phyloP scores from a whole-genome alignment of 129 eudicot genomes.

The Helianthus tuberosus region DNA sequence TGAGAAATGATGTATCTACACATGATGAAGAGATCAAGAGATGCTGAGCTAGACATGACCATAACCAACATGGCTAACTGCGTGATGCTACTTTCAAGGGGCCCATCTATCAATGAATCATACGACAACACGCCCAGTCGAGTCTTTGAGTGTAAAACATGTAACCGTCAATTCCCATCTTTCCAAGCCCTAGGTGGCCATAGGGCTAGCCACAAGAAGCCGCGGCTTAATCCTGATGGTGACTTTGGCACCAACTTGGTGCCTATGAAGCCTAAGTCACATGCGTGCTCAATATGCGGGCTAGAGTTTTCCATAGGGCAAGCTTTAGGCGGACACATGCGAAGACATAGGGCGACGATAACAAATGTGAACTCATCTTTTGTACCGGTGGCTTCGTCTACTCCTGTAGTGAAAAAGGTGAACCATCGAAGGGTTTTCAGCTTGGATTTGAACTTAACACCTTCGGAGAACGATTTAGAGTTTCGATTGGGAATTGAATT shows the following conservation, averaged over 20 bases:
- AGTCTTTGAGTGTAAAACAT: constrained; percentile 82
- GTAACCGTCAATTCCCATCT: constrained; percentile 76
- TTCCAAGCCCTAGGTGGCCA: constrained; percentile 96
- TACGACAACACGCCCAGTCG: constrained; percentile 33
- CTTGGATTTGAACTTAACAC: constrained; percentile 12
- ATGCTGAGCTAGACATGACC: constrained; percentile 34
- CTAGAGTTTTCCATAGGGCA: constrained; percentile 77
- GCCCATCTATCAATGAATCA: constrained; percentile 3
- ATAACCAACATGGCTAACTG: constrained; percentile 70
- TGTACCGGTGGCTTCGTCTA: not conserved
- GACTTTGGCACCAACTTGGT: constrained; percentile 24
- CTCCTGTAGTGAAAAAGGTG: constrained; percentile 48
- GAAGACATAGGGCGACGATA: constrained; percentile 57
- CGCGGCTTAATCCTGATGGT: constrained; percentile 36
- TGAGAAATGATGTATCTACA: constrained; percentile 36
- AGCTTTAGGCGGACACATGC: constrained; percentile 93
- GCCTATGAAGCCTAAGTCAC: constrained; percentile 56
- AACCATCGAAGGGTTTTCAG: constrained; percentile 42
- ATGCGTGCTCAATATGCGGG: constrained; percentile 86
- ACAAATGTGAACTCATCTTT: constrained; percentile 24
- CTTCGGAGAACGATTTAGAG: constrained; percentile 10
- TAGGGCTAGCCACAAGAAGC: constrained; percentile 95
- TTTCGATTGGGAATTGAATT: constrained; percentile 16
- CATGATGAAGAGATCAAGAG: constrained; percentile 60
- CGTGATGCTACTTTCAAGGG: constrained; percentile 60